Evolutionary conservation across 129 eudicot species (phyloP), one percentile per base, ranked within the genome.

Genomic region (Chrysanthemum makinoi): DNA sequence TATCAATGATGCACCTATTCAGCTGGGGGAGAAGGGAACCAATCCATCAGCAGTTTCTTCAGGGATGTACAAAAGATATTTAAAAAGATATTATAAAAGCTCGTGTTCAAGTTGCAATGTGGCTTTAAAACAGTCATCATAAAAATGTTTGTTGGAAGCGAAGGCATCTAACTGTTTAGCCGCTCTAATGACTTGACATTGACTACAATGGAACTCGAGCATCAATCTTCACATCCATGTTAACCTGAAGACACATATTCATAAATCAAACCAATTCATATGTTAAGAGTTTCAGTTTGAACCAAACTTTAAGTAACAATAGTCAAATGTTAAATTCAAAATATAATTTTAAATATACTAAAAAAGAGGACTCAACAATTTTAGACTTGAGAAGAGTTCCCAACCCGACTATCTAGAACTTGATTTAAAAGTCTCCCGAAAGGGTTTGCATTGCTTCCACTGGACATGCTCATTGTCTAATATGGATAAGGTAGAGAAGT

Each of bases 1-100:
- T n/a, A 95, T 70, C 7, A 97, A 86, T 10, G 99, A 97, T 19
- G 97, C 97, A 44, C 99, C 97, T 13, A 91, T 89, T 55, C 97
- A 80, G 57, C 96, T 84, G 15, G 99, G 99, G 19, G 99, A 95
- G 68, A 95, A 90, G 13, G 97, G 97, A 60, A 81, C 99, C 0
- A 82, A 71, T 12, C 96, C 97, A 75, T 95, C 99, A 2, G 91
- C 68, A 19, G 97, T 95, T 77, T 87, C 99, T 83, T 95, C 99
- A 0, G 97, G 99, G n/a, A 78, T 83, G 53, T 85, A 81, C 18
- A 84, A 74, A 65, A 95, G 93, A 67, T 97, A 90, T 69, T 90
- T 88, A 22, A 22, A 22, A 22, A 22, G 24, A 22, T 22, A 22
- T 22, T 22, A 22, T 74, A 88, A 70, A n/a, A 95, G 96, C 96